Evolutionary conservation across 176 grass and related monocot genomes (phyloP), one percentile per base, ranked within the genome.

Genomic region (Triticum urartu): DNA sequence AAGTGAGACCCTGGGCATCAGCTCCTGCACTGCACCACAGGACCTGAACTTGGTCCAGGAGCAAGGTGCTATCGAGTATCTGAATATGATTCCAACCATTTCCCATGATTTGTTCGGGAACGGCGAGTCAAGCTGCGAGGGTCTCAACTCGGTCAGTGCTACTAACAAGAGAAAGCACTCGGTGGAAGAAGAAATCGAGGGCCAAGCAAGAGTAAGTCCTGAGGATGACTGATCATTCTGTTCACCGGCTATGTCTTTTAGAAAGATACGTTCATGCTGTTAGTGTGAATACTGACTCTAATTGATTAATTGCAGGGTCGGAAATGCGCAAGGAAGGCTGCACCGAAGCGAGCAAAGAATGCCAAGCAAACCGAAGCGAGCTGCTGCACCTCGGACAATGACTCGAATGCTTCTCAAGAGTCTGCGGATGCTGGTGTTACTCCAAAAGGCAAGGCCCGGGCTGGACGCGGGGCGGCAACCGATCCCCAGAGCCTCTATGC

Each of bases 401-500:
- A 97, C 39, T 92, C 94, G 1, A 94, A 90, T 61, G 87, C 69
- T 20, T 94, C 91, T 86, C 90, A 32, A 83, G 90, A 91, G 47
- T 88, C 20, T 81, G 77, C 88, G n/a, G 75, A 79, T 34, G 77
- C 62, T 52, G 75, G 33, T 79, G 65, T 64, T 38, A 86, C n/a
- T 69, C 83, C 67, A 0, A 90, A 81, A 86, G 68, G 85, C n/a
- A 90, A 93, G 83, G 85, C 58, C 38, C 87, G 86, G 26, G 88
- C 91, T 6, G 75, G 59, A 42, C 87, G 80, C 0, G 89, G 92
- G 8, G 79, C 64, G 3, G 72, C 90, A 69, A 91, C 89, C 58
- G 95, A 94, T 61, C 93, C 93, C 45, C 95, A 98, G 70, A 98
- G 95, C 90, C 91, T 98, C 42, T 92, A 95, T 72, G 95, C 95